Percentiles rank a stretch among this genome's conserved stretches.
Evolutionary conservation across 192 early-diverging fungal species (phyloP).

Genomic region (Geranomyces variabilis): DNA sequence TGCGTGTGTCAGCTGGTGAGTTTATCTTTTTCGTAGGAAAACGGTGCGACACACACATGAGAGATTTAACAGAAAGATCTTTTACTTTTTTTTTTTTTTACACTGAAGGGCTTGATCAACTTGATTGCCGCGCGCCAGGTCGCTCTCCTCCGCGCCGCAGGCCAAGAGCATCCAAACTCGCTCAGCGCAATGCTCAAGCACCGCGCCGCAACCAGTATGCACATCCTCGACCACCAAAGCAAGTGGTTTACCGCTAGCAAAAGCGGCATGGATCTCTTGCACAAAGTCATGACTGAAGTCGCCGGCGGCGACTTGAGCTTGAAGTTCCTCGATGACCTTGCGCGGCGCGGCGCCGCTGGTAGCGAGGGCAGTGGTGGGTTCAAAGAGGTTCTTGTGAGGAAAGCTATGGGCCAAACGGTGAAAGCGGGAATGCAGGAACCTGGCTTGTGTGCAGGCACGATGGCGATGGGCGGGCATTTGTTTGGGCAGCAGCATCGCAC

Average conservation of each 20-base stretch:
- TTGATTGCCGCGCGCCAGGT: slow-evolving; percentile 38
- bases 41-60: not conserved
- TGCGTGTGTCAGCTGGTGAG: slow-evolving; percentile 35
- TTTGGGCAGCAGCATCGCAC: slow-evolving; percentile 3
- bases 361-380: slow-evolving; percentile 9
- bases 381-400: slow-evolving; percentile 23
- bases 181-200: slow-evolving; percentile 16
- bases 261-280: slow-evolving; percentile 23
- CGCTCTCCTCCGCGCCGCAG: slow-evolving; percentile 17
- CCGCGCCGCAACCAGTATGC: slow-evolving; percentile 15
- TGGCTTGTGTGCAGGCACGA: slow-evolving; percentile 33
- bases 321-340: slow-evolving; percentile 22
- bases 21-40: not conserved
- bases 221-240: slow-evolving; percentile 22
- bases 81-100: slow-evolving; percentile 10
- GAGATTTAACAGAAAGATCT: not conserved
- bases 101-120: slow-evolving; percentile 35
- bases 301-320: slow-evolving; percentile 33
- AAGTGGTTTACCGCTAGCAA: slow-evolving; percentile 17
- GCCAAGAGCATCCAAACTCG: not conserved
- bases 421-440: slow-evolving; percentile 31
- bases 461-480: slow-evolving; percentile 23
- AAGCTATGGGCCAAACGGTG: slow-evolving; percentile 17
- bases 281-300: slow-evolving; percentile 29
- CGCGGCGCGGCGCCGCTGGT: not conserved